Evolutionary conservation across 768 basidiomycete species (phyloP), one percentile per base, ranked within the genome.

Genomic region (Auriscalpium vulgare): DNA sequence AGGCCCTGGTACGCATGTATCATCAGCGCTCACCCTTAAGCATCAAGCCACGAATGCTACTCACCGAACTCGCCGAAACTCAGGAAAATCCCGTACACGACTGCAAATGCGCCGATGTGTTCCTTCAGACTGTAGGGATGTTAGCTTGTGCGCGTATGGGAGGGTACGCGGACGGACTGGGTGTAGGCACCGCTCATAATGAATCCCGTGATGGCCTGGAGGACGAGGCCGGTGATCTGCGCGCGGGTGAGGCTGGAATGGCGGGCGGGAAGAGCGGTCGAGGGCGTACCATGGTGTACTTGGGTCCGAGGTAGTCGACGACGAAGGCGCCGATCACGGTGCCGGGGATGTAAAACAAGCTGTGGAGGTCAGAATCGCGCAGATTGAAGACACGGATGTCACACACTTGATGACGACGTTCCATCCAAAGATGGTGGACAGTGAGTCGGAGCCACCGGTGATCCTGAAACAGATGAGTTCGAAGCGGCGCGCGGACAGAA

Each of bases 61-160:
- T 36, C 55, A 77, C 89, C 91, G 29, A 92, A 73, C 72, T 95
- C 94, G 48, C 94, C 95, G 54, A 93, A 86, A 64, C 82, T 84
- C 63, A 95, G 67, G 80, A 97, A 97, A 50, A 97, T 82, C 13
- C 94, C 95, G 63, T 97, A 95, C 8, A 97, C 73, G 37, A 95
- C 85, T 35, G 88, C 86, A 59, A 91, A 93, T 8, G 76, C 89
- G n/a, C 71, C 88, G 51, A 91, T 77, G 58, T 89, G 75, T 4
- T 73, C 64, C 11, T 78, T 78, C 53, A 93, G 74, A n/a, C 79
- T 82, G 51, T 16, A 21, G 17, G 50, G 10, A 7, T 29, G 7
- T 29, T 29, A 29, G 29, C 29, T 4, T 29, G 5, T 29, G 29
- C 29, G 29, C 29, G 29, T 0, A 29, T 29, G 29, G 29, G 29